Base-by-base conservation (phyloP, 352 stramenopile species). In the Blastocystis sp. region DNA sequence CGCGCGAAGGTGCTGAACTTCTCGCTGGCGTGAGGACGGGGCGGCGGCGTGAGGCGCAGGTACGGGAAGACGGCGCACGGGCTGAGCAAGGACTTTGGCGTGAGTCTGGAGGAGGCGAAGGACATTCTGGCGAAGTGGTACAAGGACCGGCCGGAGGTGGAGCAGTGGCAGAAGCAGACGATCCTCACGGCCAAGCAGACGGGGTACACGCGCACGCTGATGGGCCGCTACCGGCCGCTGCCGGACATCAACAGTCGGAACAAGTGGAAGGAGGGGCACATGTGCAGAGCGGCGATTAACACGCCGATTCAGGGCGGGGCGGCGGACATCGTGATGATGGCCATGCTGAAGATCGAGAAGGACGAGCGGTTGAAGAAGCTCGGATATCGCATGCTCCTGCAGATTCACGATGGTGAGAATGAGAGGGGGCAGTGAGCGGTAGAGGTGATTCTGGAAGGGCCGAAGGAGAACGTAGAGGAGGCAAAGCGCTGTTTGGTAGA, bases 1-100 rank as follows among this genome's bases (percentile, higher is more conserved):
- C 98, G 98, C 80, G 96, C 96, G 14, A 99, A 99, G 89, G 98
- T 98, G 23, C 92, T 99, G 23, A 99, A 99, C 90, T 99, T 99
- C 89, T 98, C 95, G 17, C 99, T 99, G 88, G 96, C 97, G 5
- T 88, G 62, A 7, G 2, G 21, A 60, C 52, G 48, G 34, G 21
- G 7, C 19, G 28, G 21, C 7, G 7, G 10, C 66, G 0, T 78
- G 61, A 79, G 38, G 48, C 2, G 0, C 78, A 88, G 78, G 10
- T 99, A 99, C 90, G 97, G 97, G 34, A 99, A 99, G 91, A 99
- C 97, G 21, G 94, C 96, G 1, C 96, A 96, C 88, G 96, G 96
- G 1, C 88, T 99, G 38, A 96, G 93, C 38, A 95, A 98, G 86
- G 94, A 96, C 89, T 97, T 93, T 92, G 93, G 92, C 28, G 93